Evolutionary conservation across 208 protist genomes (phyloP), one percentile per base, ranked within the genome.

Genomic region (Vickermania ingenoplastis): DNA sequence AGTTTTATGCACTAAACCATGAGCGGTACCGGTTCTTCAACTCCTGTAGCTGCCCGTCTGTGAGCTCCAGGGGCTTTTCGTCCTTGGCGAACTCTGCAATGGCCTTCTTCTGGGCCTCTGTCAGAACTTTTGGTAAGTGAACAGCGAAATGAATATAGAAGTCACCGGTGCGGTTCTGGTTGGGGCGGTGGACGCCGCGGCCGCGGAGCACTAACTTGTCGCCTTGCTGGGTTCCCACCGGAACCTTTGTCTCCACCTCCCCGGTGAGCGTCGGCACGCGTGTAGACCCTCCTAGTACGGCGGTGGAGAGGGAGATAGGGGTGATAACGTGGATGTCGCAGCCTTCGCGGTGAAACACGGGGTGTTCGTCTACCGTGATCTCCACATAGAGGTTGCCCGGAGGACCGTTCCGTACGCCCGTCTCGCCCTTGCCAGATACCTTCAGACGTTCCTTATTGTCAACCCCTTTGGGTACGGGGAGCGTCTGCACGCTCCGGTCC

Each of bases 81-180:
- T 92, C 86, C 66, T 91, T 90, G 5, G 86, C 79, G 54, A 91
- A 91, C 17, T 90, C 75, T n/a, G 76, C 81, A 25, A 93, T 87
- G 17, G 80, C 73, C 64, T 71, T 57, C 62, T 89, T 78, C 68
- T 93, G 86, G 55, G 60, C 64, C 65, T 93, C 83, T 23, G 80
- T 88, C 27, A 93, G 75, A n/a, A 57, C 67, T 69, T 89, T 91
- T 1, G 89, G 89, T 26, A 95, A 60, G 62, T 89, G 56, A 11
- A 95, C 77, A 17, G 83, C 81, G 67, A 93, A 95, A 72, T 95
- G 89, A 53, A 95, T 89, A 69, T 79, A 92, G 27, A 94, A 86
- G 70, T 95, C 83, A 26, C 89, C 89, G 21, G 79, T 89, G 52
- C 78, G 75, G 67, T 89, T 91, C 56, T 92, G 81, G 31, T 89